Evolutionary conservation across 1,284 basidiomycete species (phyloP).

Genomic region (Singerocomus rubriflavus): DNA sequence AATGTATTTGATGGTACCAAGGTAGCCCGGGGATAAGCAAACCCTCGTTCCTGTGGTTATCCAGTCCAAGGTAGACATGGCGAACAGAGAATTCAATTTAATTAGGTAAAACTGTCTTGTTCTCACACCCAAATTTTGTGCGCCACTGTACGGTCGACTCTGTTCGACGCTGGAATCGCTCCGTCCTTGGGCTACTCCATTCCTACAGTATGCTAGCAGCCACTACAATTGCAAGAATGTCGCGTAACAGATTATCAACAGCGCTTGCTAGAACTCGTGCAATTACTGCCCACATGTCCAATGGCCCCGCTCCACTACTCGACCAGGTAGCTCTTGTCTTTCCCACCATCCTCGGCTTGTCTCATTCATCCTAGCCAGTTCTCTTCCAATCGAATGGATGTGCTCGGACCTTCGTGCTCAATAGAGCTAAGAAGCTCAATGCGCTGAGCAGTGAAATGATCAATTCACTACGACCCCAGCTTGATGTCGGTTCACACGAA

Average conservation of each 20-base stretch:
- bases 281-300: constrained; percentile 59
- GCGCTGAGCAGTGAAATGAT: constrained; percentile 88
- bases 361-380: constrained; percentile 48
- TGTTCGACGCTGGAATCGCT: background rate
- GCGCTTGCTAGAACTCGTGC: constrained; percentile 49
- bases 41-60: constrained; percentile 51
- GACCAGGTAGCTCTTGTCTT: constrained; percentile 28
- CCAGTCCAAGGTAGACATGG: constrained; percentile 20
- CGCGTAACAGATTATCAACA: constrained; percentile 30
- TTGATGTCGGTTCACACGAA: constrained; percentile 54
- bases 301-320: constrained; percentile 15
- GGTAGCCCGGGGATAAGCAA: constrained; percentile 40
- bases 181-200: background rate
- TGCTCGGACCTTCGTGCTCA: constrained; percentile 72
- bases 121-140: constrained; percentile 13
- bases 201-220: constrained; percentile 31
- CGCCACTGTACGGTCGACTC: background rate
- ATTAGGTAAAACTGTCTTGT: background rate
- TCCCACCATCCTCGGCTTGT: constrained; percentile 4
- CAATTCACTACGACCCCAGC: constrained; percentile 61
- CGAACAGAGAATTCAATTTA: background rate
- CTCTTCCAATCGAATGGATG: constrained; percentile 66
- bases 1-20: constrained; percentile 70
- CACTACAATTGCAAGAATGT: constrained; percentile 31
- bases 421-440: constrained; percentile 84